Evolutionary conservation across 768 basidiomycete species (phyloP).

Genomic region (Agrocybe pediades): DNA sequence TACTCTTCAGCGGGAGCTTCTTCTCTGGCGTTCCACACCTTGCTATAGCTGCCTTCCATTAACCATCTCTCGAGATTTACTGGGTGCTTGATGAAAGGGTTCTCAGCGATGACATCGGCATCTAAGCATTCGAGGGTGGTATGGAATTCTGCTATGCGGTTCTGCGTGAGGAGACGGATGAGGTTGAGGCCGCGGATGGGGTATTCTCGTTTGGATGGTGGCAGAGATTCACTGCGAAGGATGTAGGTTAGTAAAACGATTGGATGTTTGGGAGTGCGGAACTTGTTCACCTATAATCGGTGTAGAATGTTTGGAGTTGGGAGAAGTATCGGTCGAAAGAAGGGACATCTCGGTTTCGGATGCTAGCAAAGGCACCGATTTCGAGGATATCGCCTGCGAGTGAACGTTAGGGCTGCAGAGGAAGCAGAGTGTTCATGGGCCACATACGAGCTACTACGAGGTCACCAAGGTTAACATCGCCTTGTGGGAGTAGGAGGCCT

Average conservation of each 20-base stretch:
- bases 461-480: slow-evolving; percentile 63
- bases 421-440: neutral
- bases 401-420: neutral
- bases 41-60: slow-evolving; percentile 98
- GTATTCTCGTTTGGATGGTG: slow-evolving; percentile 84
- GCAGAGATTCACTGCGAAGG: slow-evolving; percentile 60
- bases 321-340: slow-evolving; percentile 96
- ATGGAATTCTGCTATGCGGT: slow-evolving; percentile 97
- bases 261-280: neutral
- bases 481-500: slow-evolving; percentile 75
- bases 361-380: slow-evolving; percentile 93
- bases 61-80: slow-evolving; percentile 95
- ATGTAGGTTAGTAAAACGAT: neutral
- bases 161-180: slow-evolving; percentile 91
- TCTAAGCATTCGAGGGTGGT: slow-evolving; percentile 91
- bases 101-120: slow-evolving; percentile 65
- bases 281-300: slow-evolving; percentile 76
- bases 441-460: slow-evolving; percentile 73
- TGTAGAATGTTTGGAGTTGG: slow-evolving; percentile 88
- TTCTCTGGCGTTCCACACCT: slow-evolving; percentile 94
- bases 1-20: slow-evolving; percentile 94
- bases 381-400: slow-evolving; percentile 87
- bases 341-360: slow-evolving; percentile 84
- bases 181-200: slow-evolving; percentile 92
- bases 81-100: slow-evolving; percentile 79